Evolutionary conservation across 75 land plant species (phyloP).

Genomic region (Chamaecyparis obtusa): DNA sequence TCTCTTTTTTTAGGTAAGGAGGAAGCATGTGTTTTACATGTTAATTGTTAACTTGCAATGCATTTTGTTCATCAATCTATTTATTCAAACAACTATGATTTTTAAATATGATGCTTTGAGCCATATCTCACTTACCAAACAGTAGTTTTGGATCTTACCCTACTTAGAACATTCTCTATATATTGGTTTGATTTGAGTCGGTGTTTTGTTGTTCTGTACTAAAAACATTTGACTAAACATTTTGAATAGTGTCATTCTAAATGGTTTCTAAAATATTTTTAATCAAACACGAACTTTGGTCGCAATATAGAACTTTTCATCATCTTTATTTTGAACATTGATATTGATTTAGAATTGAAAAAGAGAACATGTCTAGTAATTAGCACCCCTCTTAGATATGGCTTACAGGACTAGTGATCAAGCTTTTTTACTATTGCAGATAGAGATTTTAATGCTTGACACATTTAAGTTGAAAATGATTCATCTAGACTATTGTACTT

Average conservation of each 20-base stretch:
- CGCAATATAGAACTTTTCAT: too few species aligned
- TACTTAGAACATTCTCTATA: background rate
- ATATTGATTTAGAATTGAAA: background rate
- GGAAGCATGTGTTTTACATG: background rate
- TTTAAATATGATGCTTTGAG: background rate
- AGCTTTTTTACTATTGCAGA: background rate
- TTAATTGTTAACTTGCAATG: background rate
- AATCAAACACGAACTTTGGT: too few species aligned
- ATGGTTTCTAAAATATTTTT: too few species aligned
- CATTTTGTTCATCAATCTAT: background rate
- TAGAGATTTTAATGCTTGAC: background rate
- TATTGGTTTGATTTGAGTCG: background rate
- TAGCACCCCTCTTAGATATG: background rate
- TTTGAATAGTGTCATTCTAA: too few species aligned
- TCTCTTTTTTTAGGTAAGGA: constrained; percentile 59
- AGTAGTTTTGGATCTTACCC: background rate
- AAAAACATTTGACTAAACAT: too few species aligned
- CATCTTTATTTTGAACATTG: background rate
- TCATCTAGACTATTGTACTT: background rate
- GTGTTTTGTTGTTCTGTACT: too few species aligned
- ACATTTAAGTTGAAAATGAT: background rate
- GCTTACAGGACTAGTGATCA: background rate
- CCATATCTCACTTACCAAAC: background rate
- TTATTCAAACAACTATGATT: background rate
- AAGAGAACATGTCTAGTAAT: background rate